phyloP scores from a whole-genome alignment of 169 alveolate genomes.

The Plasmodium yoelii region DNA sequence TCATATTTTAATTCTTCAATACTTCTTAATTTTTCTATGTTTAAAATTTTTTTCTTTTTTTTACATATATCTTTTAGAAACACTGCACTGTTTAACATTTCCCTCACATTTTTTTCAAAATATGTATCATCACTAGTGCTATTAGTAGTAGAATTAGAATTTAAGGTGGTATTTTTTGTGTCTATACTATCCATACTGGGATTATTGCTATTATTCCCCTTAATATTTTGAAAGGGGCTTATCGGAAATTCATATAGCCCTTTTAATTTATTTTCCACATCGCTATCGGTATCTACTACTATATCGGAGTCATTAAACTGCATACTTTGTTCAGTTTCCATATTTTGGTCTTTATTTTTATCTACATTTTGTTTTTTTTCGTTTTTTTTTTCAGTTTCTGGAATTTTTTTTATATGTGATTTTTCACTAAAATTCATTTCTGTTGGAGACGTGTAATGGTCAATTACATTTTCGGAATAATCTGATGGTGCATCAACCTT shows the following conservation, averaged over 20 bases:
- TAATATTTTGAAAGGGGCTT: not conserved
- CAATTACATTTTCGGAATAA: too few relatives aligned
- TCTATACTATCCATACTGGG: too few relatives aligned
- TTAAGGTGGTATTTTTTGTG: too few relatives aligned
- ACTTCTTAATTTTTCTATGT: constrained; percentile 63
- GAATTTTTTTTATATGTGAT: too few relatives aligned
- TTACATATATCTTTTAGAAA: constrained; percentile 41
- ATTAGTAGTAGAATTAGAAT: not conserved
- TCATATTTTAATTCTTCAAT: constrained; percentile 51
- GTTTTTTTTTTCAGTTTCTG: too few relatives aligned
- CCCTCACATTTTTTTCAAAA: constrained; percentile 10
- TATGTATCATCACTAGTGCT: constrained; percentile 17
- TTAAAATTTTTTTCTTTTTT: constrained; percentile 52
- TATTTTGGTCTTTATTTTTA: too few relatives aligned
- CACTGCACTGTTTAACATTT: constrained; percentile 8
- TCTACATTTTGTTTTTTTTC: too few relatives aligned
- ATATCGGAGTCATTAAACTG: too few relatives aligned
- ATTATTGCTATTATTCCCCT: not conserved
- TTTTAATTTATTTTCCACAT: not conserved
- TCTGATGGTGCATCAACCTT: too few relatives aligned
- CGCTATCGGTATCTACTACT: not conserved
- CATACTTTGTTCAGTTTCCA: too few relatives aligned
- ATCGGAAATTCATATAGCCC: not conserved
- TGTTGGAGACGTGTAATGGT: too few relatives aligned
- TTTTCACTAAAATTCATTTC: too few relatives aligned